Evolutionary conservation across 208 protist genomes (phyloP), one percentile per base, ranked within the genome.

Genomic region (Leptomonas pyrrhocoris): DNA sequence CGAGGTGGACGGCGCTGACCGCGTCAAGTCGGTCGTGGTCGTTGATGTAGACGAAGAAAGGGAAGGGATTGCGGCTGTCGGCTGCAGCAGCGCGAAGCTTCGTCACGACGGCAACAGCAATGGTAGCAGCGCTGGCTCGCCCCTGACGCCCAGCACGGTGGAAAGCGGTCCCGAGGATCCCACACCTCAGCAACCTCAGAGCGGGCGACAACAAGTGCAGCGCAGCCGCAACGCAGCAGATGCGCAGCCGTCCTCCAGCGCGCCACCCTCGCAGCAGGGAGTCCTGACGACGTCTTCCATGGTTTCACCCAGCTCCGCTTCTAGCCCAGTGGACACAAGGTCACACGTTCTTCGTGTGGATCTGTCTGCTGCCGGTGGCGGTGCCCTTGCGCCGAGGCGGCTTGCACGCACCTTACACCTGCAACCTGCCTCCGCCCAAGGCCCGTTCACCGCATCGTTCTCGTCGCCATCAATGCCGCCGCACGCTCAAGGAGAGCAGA

Each of bases 401-500:
- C 21, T 55, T 3, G 7, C 48, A n/a, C 69, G 59, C 61, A 68
- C 60, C 30, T 61, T 75, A 45, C 70, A 54, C 16, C 61, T 75
- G 16, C 70, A 48, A 9, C 51, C 70, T 21, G 16, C 51, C 25
- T 45, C 51, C 27, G 18, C 6, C 43, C 4, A 18, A 9, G 18
- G 25, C 19, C 27, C 43, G 13, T 51, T 12, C 36, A n/a, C 15
- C 9, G 21, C 21, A 21, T 5, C 40, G n/a, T 36, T 23, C 42
- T 40, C 43, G 25, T 40, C 30, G 5, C n/a, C 65, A 8, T 2
- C 23, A 8, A 9, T 40, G 18, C 58, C 19, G 18, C 43, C 43
- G 4, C 43, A n/a, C 7, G 16, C 43, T 2, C n/a, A 48, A 1
- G 42, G 0, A 8, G 40, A 21, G 43, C 54, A 28, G 8, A 28